phyloP scores from a whole-genome alignment of 169 alveolate species.

The Perkinsus chesapeaki region DNA sequence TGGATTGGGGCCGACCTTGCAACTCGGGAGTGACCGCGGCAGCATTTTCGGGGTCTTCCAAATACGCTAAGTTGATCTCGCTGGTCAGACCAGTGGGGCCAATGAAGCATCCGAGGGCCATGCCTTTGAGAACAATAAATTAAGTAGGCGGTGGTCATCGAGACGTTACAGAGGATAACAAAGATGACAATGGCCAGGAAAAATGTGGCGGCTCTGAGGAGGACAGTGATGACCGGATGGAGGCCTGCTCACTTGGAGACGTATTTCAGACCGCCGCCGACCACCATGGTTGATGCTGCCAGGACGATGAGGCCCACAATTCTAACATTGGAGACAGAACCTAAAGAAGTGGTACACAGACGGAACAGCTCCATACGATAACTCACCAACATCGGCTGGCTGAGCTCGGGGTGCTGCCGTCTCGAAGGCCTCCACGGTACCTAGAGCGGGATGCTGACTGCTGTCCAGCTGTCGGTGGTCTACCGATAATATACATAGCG shows the following conservation, averaged over 20 bases:
- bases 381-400: conserved; percentile 3
- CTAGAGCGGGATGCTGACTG: conserved; percentile 2
- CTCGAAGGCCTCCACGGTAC: conserved; percentile 55
- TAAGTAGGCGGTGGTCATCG: conserved; percentile 35
- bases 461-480: neutral
- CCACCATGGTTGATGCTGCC: conserved; percentile 27
- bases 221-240: neutral
- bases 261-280: conserved; percentile 37
- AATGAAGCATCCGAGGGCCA: neutral
- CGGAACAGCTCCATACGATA: neutral
- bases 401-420: conserved; percentile 27
- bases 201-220: conserved; percentile 32
- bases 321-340: conserved; percentile 36
- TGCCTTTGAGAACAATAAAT: neutral
- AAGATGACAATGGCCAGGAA: conserved; percentile 29
- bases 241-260: conserved; percentile 14
- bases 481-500: conserved; percentile 45
- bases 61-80: neutral
- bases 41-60: neutral
- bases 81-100: neutral
- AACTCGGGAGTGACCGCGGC: neutral
- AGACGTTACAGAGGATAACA: conserved; percentile 39
- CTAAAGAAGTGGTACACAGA: neutral
- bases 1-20: neutral
- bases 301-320: conserved; percentile 36